These are phyloP conservation scores for Flaveria sonorensis DNA, from an alignment of 129 eudicot genomes.

Conservation along the genomic window DNA sequence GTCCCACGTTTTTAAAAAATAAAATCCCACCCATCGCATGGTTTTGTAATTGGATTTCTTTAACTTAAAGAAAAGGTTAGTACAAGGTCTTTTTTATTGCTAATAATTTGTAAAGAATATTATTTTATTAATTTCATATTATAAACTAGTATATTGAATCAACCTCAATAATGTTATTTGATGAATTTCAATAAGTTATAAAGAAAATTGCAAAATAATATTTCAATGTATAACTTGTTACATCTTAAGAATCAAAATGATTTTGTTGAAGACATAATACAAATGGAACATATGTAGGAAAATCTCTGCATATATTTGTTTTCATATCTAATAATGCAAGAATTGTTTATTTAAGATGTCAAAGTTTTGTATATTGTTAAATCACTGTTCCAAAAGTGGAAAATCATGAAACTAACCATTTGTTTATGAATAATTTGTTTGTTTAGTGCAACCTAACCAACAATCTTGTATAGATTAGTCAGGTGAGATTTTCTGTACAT, in stretches of 20 bases:
- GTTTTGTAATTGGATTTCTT: neutral
- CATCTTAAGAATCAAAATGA: neutral
- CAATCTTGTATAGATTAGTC: no score
- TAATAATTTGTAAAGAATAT: neutral
- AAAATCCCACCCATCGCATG: neutral
- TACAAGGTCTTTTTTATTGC: slow-evolving; percentile 7
- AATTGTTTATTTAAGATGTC: no score
- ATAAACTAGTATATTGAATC: neutral
- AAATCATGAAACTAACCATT: no score
- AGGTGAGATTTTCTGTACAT: no score
- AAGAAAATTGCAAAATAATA: neutral
- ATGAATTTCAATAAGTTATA: neutral
- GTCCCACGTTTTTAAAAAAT: neutral
- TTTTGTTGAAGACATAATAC: neutral
- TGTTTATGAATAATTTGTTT: no score
- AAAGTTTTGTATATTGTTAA: no score
- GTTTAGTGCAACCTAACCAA: no score
- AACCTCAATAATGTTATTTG: neutral
- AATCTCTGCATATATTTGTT: neutral
- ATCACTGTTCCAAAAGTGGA: no score
- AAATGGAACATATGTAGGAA: neutral
- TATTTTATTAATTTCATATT: neutral
- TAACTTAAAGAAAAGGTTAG: slow-evolving; percentile 2
- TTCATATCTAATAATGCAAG: no score
- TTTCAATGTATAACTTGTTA: neutral